Base-by-base conservation (phyloP, 164 flowering plant species). In the Nymphaea colorata region DNA sequence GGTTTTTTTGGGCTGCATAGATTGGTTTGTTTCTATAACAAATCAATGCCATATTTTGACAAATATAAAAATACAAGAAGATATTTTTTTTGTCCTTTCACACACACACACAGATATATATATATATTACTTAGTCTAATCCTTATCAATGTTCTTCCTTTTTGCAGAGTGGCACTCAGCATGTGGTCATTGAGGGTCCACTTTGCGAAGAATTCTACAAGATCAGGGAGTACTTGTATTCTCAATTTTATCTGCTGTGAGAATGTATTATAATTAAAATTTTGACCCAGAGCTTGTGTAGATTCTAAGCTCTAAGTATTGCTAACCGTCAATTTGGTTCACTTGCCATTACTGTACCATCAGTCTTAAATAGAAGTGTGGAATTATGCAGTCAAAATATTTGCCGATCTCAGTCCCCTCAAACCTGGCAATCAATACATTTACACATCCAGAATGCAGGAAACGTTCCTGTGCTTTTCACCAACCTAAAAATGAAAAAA, bases 131-230 rank as follows among this genome's bases (percentile, higher is more conserved):
- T 67, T 68, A 11, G 5, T 41, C 43, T 3, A 6, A 64, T 64
- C 42, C 7, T 42, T 36, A 47, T 17, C 18, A 3, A 14, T 12
- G 51, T 25, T 51, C 10, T 69, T 7, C 6, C 15, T 66, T 15
- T 18, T 65, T 71, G 43, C 60, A 91, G 96, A 87, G 90, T 77
- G 91, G 90, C 63, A 78, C 83, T 57, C 99, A 91, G 74, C 96
- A 91, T 71, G 83, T 94, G 64, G 73, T 91, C 5, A 82, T 94
- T 25, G 99, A 94, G 72, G 96, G 98, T 3, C 98, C 98, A 4
- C 79, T 94, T 25, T 74, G 89, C 1, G 98, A 90, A 74, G 99
- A 94, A 60, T 94, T 91, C 68, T 94, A 90, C 69, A 86, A 85
- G 79, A 90, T 91, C 43, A 79, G 99, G 3, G 96, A 91, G 41